phyloP scores from a whole-genome alignment of 129 eudicot genomes.

The Tanacetum coccineum region DNA sequence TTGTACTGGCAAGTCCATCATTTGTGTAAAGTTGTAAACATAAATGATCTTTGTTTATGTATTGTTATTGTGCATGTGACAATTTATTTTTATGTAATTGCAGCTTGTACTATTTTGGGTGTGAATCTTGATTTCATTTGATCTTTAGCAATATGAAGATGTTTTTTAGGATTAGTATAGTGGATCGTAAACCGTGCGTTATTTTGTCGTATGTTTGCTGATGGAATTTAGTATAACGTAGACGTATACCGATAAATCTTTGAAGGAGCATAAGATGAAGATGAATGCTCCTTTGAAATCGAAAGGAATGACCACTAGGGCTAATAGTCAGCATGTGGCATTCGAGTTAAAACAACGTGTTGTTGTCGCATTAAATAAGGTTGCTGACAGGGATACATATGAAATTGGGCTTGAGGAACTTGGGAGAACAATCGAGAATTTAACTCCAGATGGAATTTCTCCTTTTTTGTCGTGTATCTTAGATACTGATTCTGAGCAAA shows the following conservation, averaged over 20 bases:
- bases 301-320: conserved; percentile 46
- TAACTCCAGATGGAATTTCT: conserved; percentile 61
- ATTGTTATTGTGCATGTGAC: background rate
- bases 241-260: conserved; percentile 1
- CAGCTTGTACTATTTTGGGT: conserved; percentile 22
- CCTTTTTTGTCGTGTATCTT: conserved; percentile 69
- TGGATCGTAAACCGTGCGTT: conserved; percentile 15
- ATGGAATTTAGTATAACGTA: conserved; percentile 9
- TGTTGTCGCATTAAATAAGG: conserved; percentile 64
- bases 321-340: conserved; percentile 50
- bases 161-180: conserved; percentile 8
- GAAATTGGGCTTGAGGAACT: conserved; percentile 81
- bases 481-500: conserved; percentile 75
- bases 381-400: conserved; percentile 81
- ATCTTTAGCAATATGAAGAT: too few relatives aligned
- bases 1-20: too few relatives aligned
- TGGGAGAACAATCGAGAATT: conserved; percentile 48
- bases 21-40: background rate
- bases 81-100: conserved; percentile 11
- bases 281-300: conserved; percentile 44
- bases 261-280: conserved; percentile 45
- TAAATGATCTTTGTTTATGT: background rate
- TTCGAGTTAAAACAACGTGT: conserved; percentile 82
- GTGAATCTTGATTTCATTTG: background rate
- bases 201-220: conserved; percentile 8